phyloP scores from a whole-genome alignment of 2,329 filamentous ascomycete species.

The Scolecobasidium constrictum region DNA sequence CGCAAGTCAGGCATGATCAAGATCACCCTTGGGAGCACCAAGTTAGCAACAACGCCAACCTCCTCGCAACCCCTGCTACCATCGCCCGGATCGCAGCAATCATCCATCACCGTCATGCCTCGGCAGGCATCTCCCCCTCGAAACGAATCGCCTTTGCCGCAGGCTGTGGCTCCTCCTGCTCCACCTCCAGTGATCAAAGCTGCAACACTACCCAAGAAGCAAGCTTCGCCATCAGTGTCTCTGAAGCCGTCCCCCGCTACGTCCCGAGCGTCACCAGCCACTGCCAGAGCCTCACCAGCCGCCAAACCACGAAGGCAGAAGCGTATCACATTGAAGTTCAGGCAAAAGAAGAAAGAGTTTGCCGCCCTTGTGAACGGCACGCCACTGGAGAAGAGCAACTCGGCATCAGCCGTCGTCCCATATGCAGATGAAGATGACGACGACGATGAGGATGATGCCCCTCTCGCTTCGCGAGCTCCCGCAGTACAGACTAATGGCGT shows the following conservation, averaged over 20 bases:
- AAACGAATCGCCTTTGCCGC: not conserved
- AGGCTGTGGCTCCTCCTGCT: not conserved
- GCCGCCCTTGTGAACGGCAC: not conserved
- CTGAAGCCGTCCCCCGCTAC: not conserved
- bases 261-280: not conserved
- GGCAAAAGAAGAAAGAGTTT: not conserved
- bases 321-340: not conserved
- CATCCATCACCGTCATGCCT: not conserved
- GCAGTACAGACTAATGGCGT: not conserved
- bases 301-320: not conserved
- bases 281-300: not conserved
- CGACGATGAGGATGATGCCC: not conserved
- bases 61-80: constrained; percentile 1
- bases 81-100: constrained; percentile 5
- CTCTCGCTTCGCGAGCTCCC: not conserved
- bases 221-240: not conserved
- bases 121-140: not conserved
- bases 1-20: constrained; percentile 1
- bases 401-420: not conserved
- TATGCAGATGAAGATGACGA: not conserved
- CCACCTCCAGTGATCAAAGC: not conserved
- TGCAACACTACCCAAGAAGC: not conserved
- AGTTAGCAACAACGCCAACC: not conserved
- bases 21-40: not conserved
- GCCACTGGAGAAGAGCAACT: not conserved